Conservation (phyloP, 495 filamentous ascomycete genomes). For the Aspergillus olivimuriae region DNA sequence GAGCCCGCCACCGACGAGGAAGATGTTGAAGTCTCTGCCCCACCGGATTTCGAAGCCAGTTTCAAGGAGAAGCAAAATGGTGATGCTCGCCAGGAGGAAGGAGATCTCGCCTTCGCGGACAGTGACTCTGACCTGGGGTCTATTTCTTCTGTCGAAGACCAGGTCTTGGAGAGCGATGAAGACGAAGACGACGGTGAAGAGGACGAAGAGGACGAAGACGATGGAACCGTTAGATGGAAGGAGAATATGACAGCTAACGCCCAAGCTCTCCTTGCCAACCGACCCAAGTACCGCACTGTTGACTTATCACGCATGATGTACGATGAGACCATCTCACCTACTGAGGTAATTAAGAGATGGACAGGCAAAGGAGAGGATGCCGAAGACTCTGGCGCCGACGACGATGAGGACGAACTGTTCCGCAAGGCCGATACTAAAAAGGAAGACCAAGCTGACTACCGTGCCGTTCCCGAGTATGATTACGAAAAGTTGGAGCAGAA, state of each 20-base stretch:
- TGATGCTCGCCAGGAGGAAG: constrained; percentile 41
- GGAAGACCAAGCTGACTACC: constrained; percentile 65
- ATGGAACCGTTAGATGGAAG: constrained; percentile 72
- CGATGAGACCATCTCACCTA: constrained; percentile 68
- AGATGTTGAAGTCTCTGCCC: constrained; percentile 37
- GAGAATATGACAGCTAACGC: constrained; percentile 75
- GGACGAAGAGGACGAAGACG: constrained; percentile 46
- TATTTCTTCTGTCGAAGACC: constrained; percentile 62
- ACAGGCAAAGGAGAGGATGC: constrained; percentile 50
- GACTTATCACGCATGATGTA: constrained; percentile 87
- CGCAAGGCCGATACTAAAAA: constrained; percentile 60
- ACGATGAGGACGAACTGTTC: constrained; percentile 80
- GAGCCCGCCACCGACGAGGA: constrained; percentile 29
- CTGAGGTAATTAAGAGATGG: constrained; percentile 73
- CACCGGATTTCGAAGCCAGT: constrained; percentile 31
- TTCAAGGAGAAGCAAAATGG: constrained; percentile 42
- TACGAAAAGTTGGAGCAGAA: constrained; percentile 75
- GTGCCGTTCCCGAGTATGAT: constrained; percentile 69
- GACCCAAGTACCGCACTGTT: constrained; percentile 61
- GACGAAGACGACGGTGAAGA: constrained; percentile 52
- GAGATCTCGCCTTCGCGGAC: constrained; percentile 81
- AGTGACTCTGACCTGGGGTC: constrained; percentile 95
- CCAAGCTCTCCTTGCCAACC: constrained; percentile 59
- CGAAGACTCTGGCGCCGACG: constrained; percentile 41
- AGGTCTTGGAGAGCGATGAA: constrained; percentile 53